Conservation (phyloP, 495 filamentous ascomycete species). For the Staphylotrichum longicolle region DNA sequence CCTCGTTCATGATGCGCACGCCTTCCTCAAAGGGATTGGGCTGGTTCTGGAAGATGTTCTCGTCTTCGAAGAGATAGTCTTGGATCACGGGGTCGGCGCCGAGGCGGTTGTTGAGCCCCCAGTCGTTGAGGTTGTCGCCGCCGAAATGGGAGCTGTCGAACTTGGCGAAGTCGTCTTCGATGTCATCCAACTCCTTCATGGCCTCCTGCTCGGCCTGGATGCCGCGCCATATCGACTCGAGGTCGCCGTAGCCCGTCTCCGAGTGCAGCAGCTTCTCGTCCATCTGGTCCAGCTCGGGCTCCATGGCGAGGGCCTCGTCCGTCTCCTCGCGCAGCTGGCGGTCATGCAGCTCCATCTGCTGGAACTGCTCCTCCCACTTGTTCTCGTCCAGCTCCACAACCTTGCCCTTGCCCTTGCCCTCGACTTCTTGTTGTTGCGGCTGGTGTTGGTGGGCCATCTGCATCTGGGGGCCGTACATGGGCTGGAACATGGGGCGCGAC, state of each 20-base stretch:
- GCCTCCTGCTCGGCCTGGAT: slow-evolving; percentile 77
- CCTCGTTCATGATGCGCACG: slow-evolving; percentile 82
- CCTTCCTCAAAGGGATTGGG: slow-evolving; percentile 86
- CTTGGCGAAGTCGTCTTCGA: slow-evolving; percentile 60
- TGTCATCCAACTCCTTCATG: slow-evolving; percentile 63
- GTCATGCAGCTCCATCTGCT: slow-evolving; percentile 75
- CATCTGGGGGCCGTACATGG: slow-evolving; percentile 51
- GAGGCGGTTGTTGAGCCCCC: slow-evolving; percentile 42
- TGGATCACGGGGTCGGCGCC: slow-evolving; percentile 71
- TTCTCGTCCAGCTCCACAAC: slow-evolving; percentile 91
- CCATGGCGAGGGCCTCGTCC: slow-evolving; percentile 75
- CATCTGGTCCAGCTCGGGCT: slow-evolving; percentile 84
- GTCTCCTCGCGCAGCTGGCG: slow-evolving; percentile 47
- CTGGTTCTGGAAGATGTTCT: slow-evolving; percentile 78
- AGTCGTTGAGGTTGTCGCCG: slow-evolving; percentile 65
- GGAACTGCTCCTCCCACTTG: slow-evolving; percentile 95
- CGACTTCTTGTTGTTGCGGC: slow-evolving; percentile 36
- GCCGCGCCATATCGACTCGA: slow-evolving; percentile 85
- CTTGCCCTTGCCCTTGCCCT: slow-evolving; percentile 82
- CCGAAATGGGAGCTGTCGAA: slow-evolving; percentile 70
- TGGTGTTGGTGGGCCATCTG: slow-evolving; percentile 38
- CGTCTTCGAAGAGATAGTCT: slow-evolving; percentile 90
- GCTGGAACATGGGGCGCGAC: slow-evolving; percentile 51
- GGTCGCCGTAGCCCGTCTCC: slow-evolving; percentile 70
- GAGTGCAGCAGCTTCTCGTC: slow-evolving; percentile 58